phyloP scores from a whole-genome alignment of 1,284 basidiomycete genomes.

The Earliella scabrosa region DNA sequence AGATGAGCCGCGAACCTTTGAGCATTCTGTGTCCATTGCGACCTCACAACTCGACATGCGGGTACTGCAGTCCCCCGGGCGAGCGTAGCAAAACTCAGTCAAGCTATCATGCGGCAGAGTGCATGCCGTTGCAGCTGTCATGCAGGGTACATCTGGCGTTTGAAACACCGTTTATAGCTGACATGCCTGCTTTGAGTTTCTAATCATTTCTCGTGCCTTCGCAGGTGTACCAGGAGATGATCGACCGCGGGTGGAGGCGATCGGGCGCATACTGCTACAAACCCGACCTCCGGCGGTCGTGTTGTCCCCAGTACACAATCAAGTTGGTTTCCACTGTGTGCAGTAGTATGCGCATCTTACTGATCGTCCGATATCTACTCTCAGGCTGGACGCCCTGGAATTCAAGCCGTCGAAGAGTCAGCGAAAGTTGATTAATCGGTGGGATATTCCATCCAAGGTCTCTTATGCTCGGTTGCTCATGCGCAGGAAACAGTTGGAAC shows the following conservation, averaged over 20 bases:
- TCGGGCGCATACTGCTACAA: constrained; percentile 86
- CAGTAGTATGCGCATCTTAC: too few species aligned
- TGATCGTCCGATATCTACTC: too few species aligned
- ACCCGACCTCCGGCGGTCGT: constrained; percentile 80
- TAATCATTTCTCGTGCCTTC: neutral
- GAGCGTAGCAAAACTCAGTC: constrained; percentile 37
- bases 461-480: too few species aligned
- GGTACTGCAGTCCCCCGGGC: constrained; percentile 46
- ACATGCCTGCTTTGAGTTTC: too few species aligned
- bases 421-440: constrained; percentile 77
- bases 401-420: constrained; percentile 84
- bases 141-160: constrained; percentile 57
- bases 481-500: too few species aligned
- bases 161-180: too few species aligned
- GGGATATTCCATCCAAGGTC: too few species aligned
- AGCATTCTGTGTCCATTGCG: constrained; percentile 29
- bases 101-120: constrained; percentile 41
- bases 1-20: constrained; percentile 8
- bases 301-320: constrained; percentile 95
- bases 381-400: constrained; percentile 65
- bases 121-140: constrained; percentile 44
- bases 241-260: constrained; percentile 90
- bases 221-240: constrained; percentile 79
- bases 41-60: constrained; percentile 39
- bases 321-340: constrained; percentile 60